Base-by-base conservation (phyloP, 1,139 yeast genomes). In the Diutina scorzettiae region DNA sequence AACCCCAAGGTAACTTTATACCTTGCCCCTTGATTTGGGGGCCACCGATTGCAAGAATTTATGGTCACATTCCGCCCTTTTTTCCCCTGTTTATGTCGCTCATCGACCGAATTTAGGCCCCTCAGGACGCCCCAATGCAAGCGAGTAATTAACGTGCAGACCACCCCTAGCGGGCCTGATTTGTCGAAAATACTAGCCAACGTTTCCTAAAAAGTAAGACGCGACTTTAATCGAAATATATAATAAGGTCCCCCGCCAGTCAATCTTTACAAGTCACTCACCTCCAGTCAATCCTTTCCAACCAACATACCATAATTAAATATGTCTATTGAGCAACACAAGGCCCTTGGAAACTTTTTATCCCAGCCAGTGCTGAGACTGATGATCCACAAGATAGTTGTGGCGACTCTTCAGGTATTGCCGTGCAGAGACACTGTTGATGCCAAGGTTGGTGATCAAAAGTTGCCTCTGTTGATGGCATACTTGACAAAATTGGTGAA, bases 401-500 rank as follows among this genome's bases (percentile, higher is more conserved):
- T 74, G 41, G 66, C 71, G 41, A 75, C 84, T 8, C 62, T 78
- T 43, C 81, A 76, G 54, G 79, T 78, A 32, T 64, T 78, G 41
- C 81, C 81, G 40, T 76, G 82, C 55, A 56, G 59, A 45, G 64
- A 61, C 43, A 56, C 63, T 42, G 58, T 58, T 43, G 48, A 47
- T 52, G 64, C 28, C 63, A 67, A 49, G 45, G 45, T 57, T 28
- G 43, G 41, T 36, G 49, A 45, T 34, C 43, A 42, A 41, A 44
- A 45, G 17, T 47, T 50, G 40, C 91, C 91, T 17, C 79, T 87
- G 9, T 65, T 82, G 50, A 78, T 76, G 81, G 77, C 84, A 1
- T 82, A 81, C 60, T 76, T 82, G 53, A 72, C 81, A 46, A 76
- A 70, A 53, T 63, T 82, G 54, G 85, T 81, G 40, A 71, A 81